Evolutionary conservation across 257 asterid genomes (phyloP), one percentile per base, ranked within the genome.

Genomic region (Gynochthodes officinalis): DNA sequence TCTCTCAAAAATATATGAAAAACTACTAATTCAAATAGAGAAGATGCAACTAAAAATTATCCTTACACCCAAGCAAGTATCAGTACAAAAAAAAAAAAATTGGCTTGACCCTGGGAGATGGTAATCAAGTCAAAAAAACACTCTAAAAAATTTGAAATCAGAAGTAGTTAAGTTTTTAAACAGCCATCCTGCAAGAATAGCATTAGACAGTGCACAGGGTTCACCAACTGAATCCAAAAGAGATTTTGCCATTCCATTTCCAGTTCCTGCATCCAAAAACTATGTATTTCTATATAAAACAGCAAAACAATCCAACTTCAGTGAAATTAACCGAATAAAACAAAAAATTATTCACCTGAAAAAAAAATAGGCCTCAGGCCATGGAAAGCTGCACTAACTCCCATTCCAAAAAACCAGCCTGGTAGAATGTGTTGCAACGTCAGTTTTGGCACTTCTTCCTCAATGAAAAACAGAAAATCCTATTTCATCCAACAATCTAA

Each of bases 221-320:
- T 88, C 84, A 52, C 91, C 96, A 73, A 83, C 82, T 10, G 96
- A 86, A 81, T 95, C 96, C 65, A 91, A 88, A 73, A 95, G 92
- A 40, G 99, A 95, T 80, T 95, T 95, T 39, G 75, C 96, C 97
- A 95, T 89, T 73, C 99, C 98, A 77, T 95, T 95, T 83, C 98
- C 96, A 77, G 99, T 88, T 71, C 98, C 99, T 95, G 78, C 76
- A 78, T 40, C 50, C 76, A 73, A 71, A 69, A 59, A 46, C 44
- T 28, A 59, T 33, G 74, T 39, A 40, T 35, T 32, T 32, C 19
- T 19, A 40, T 19, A 11, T n/a, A 28, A 25, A 67, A 16, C n/a
- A n/a, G n/a, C n/a, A n/a, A n/a, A n/a, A n/a, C n/a, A n/a, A n/a
- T n/a, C n/a, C n/a, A n/a, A n/a, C n/a, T n/a, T n/a, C n/a, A n/a